Evolutionary conservation across 257 asterid genomes (phyloP), one percentile per base, ranked within the genome.

Genomic region (Primulina tabacum): DNA sequence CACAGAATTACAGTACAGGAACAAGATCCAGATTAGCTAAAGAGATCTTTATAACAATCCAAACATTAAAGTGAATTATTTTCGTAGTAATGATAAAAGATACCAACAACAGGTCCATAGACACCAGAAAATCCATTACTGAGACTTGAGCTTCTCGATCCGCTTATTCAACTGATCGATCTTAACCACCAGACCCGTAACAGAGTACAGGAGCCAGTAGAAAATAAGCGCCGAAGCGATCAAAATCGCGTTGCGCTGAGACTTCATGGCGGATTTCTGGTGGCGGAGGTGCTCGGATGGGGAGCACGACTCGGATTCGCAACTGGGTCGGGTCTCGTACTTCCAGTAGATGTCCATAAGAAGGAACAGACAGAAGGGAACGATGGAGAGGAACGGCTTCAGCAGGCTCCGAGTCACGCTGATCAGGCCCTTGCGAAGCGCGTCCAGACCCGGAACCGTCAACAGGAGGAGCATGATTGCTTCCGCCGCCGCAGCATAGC

Each of bases 401-500:
- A 92, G 90, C 30, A 90, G 90, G 75, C 76, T 77, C 6, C 92
- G 92, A 50, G 89, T 90, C 33, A 92, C 97, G 72, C 79, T 65
- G 82, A 92, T 83, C 14, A 92, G 85, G 21, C 98, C 97, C 75
- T 90, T 90, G 0, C 98, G 95, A 67, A 93, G 81, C 58, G 96
- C 81, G 77, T 86, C 83, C 26, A 92, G 88, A 10, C 98, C 98
- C 17, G 98, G 98, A 33, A 92, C 30, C 60, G 98, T 92, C 11
- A 92, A 88, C 66, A 92, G 91, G 69, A 93, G 89, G 82, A 93
- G 83, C 98, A 93, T 89, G 78, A 88, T 80, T 16, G 97, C 98
- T 66, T 92, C 98, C 2, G 97, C 97, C 69, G 82, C 97, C 2
- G 98, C 98, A 66, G 95, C 96, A 78, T 92, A 92, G 71, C 97